Evolutionary conservation across 2,329 filamentous ascomycete genomes (phyloP).

Genomic region (Aspergillus ochraceoroseus): DNA sequence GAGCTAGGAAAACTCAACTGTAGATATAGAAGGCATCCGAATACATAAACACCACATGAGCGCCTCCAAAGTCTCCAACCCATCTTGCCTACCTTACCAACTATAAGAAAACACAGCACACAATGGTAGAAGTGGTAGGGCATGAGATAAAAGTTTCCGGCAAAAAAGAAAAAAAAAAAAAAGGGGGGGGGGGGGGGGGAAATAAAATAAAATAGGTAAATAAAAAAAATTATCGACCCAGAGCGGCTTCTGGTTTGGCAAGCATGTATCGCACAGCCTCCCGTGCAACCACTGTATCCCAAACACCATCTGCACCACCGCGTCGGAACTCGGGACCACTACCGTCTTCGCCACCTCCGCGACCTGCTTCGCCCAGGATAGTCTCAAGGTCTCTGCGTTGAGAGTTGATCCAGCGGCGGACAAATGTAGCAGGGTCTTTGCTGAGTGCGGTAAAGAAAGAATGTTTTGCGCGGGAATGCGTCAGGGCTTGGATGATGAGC

Average conservation of each 20-base stretch:
- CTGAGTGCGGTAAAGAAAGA: constrained; percentile 75
- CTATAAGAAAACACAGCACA: background rate
- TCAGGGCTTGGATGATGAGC: constrained; percentile 73
- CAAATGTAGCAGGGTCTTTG: constrained; percentile 76
- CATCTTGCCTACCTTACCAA: constrained; percentile 3
- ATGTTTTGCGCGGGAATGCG: constrained; percentile 83
- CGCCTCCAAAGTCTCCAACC: constrained; percentile 20
- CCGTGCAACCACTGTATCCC: constrained; percentile 57
- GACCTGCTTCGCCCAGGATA: constrained; percentile 73
- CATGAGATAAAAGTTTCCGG: too few relatives aligned
- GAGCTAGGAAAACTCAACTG: constrained; percentile 16
- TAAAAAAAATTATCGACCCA: constrained; percentile 20
- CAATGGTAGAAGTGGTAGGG: too few relatives aligned
- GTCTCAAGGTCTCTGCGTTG: constrained; percentile 89
- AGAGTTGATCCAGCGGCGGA: constrained; percentile 81
- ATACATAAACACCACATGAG: constrained; percentile 24
- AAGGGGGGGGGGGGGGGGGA: background rate
- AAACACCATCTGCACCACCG: constrained; percentile 56
- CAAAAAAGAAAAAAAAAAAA: background rate
- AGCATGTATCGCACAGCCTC: constrained; percentile 61
- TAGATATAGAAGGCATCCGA: constrained; percentile 16
- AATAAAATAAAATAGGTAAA: background rate
- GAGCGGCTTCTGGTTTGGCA: constrained; percentile 44
- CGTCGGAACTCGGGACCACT: constrained; percentile 44
- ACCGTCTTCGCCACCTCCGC: constrained; percentile 53